A percentile compares a stretch with the other conserved stretches of the same genome.
These are phyloP conservation scores for Alternaria dauci DNA, from an alignment of 2,329 filamentous ascomycete species.

Conservation along the genomic window DNA sequence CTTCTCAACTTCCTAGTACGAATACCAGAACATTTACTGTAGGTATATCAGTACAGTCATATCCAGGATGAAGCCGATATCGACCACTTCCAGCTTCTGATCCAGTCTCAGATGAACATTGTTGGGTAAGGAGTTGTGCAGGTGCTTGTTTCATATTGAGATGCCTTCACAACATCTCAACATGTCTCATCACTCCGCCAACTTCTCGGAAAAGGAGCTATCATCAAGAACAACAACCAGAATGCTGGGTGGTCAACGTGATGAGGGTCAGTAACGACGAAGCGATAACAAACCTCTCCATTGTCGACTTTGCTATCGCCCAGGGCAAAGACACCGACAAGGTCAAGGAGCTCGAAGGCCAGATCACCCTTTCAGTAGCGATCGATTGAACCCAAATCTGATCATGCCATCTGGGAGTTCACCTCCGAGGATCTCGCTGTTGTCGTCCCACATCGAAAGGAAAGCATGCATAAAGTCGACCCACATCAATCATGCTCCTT, in stretches of 20 bases:
- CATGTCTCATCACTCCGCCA: too few species aligned
- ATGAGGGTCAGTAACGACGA: too few species aligned
- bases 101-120: slow-evolving; percentile 37
- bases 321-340: slow-evolving; percentile 35
- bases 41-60: background rate
- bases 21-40: background rate
- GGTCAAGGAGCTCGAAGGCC: slow-evolving; percentile 45
- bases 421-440: slow-evolving; percentile 20
- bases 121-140: slow-evolving; percentile 28
- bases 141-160: too few species aligned
- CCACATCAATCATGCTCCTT: too few species aligned
- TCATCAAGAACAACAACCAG: slow-evolving; percentile 1
- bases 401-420: slow-evolving; percentile 24
- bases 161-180: too few species aligned
- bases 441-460: background rate
- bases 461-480: too few species aligned
- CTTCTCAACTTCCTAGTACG: too few species aligned
- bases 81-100: slow-evolving; percentile 33
- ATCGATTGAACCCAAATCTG: slow-evolving; percentile 27
- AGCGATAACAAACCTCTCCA: slow-evolving; percentile 3
- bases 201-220: too few species aligned
- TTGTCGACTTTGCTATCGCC: slow-evolving; percentile 34
- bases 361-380: slow-evolving; percentile 34
- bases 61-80: background rate
- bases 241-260: slow-evolving; percentile 21